Evolutionary conservation across 495 filamentous ascomycete genomes (phyloP), one percentile per base, ranked within the genome.

Genomic region (Daldinia loculata): DNA sequence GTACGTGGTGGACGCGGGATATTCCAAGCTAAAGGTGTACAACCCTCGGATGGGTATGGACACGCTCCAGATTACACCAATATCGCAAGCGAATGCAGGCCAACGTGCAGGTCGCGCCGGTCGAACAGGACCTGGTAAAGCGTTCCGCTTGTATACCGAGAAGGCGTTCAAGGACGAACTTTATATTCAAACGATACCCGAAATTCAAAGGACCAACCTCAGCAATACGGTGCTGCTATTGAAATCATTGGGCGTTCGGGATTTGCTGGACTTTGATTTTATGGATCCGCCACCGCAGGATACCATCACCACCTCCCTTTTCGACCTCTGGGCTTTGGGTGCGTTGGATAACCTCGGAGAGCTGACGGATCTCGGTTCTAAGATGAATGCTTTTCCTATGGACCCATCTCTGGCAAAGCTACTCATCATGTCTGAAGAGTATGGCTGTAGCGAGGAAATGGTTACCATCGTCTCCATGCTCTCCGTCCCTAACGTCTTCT

Each of bases 31-130:
- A 62, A 99, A 99, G 76, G 96, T 98, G 12, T 99, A 98, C 82
- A 98, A 99, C 74, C 94, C 96, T 4, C 88, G 92, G 29, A 98
- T 99, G 95, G 94, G 96, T 61, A 99, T 99, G 96, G 95, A 99
- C 71, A 97, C 95, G 1, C 86, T 99, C 14, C 95, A 98, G 74
- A 98, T 99, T 65, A 99, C 96, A 4, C 96, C 96, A 5, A 97
- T 99, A 34, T 97, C 94, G 2, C 96, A 98, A 76, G 96, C 96
- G 68, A 99, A 98, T 77, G 92, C 93, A 29, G 92, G 90, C 26
- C 96, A 99, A 75, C 88, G 96, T 67, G 93, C 96, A 51, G 96
- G 96, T 38, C 90, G 96, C 74, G 96, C 96, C 8, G 96, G 96
- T 6, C 88, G 96, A 63, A 99, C 96, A 30, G 96, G 96, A 0